Conservation (phyloP, 306 rosid genomes). For the Pyrus pyrifolia region DNA sequence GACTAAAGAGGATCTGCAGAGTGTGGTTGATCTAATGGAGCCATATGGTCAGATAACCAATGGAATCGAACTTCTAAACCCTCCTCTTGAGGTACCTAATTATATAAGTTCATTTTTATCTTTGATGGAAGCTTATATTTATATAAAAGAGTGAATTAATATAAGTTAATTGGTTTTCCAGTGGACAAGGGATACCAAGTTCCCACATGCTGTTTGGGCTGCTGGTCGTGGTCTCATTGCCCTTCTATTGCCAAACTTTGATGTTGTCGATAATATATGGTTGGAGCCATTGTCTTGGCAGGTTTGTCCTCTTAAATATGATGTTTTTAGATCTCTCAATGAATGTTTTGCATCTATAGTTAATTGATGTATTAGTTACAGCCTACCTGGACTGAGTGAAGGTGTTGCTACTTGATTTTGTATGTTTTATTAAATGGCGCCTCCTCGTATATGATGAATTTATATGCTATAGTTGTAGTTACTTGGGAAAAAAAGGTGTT, state of each 20-base stretch:
- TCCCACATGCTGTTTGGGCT: slow-evolving; percentile 98
- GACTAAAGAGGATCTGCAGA: slow-evolving; percentile 72
- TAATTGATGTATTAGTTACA: too few relatives aligned
- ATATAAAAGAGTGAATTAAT: background rate
- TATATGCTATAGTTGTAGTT: too few relatives aligned
- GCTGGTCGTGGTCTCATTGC: slow-evolving; percentile 95
- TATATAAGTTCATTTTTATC: background rate
- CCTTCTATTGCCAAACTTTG: slow-evolving; percentile 83
- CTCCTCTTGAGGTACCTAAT: slow-evolving; percentile 66
- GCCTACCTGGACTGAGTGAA: too few relatives aligned
- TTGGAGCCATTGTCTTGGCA: slow-evolving; percentile 97
- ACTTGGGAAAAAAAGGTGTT: background rate
- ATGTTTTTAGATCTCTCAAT: background rate
- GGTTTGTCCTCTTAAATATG: slow-evolving; percentile 41
- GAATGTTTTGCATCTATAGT: background rate
- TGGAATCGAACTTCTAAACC: slow-evolving; percentile 88
- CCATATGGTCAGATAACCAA: slow-evolving; percentile 97
- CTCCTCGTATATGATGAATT: too few relatives aligned
- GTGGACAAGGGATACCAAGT: slow-evolving; percentile 91
- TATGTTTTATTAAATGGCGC: too few relatives aligned
- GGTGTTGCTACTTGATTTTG: too few relatives aligned
- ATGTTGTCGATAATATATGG: slow-evolving; percentile 82
- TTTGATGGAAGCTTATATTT: background rate
- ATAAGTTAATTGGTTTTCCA: slow-evolving; percentile 28
- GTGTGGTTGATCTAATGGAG: slow-evolving; percentile 89